Conservation (phyloP, 495 filamentous ascomycete species). For the Immersiella caudata region DNA sequence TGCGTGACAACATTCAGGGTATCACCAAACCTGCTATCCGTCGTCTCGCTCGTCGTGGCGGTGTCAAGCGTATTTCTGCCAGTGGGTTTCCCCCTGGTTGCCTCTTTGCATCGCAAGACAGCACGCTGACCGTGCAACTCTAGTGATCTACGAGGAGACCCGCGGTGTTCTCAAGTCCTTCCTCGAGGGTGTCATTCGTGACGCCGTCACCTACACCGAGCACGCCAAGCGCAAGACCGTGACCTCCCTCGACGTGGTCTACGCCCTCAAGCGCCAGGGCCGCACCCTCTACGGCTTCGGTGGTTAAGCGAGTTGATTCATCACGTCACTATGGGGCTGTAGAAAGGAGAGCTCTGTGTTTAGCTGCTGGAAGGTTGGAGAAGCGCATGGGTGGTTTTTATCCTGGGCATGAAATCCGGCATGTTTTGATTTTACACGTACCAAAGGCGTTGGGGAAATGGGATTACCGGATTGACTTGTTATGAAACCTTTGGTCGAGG, state of each 20-base stretch:
- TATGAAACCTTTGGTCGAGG: slow-evolving; percentile 21
- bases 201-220: slow-evolving; percentile 97
- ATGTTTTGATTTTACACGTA: slow-evolving; percentile 11
- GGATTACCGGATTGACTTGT: slow-evolving; percentile 12
- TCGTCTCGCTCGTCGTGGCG: slow-evolving; percentile 98
- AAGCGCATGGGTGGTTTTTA: background rate
- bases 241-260: slow-evolving; percentile 93
- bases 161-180: slow-evolving; percentile 99
- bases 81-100: slow-evolving; percentile 56
- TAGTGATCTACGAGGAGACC: slow-evolving; percentile 98
- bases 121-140: slow-evolving; percentile 25
- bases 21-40: slow-evolving; percentile 99
- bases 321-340: background rate
- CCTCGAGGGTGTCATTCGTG: slow-evolving; percentile 99
- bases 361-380: background rate
- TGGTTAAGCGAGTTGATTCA: slow-evolving; percentile 63
- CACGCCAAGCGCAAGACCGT: slow-evolving; percentile 98
- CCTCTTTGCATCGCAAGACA: slow-evolving; percentile 62
- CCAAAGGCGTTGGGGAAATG: slow-evolving; percentile 24
- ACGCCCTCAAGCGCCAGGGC: slow-evolving; percentile 92
- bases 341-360: background rate
- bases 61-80: slow-evolving; percentile 99
- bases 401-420: slow-evolving; percentile 15
- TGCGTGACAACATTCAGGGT: slow-evolving; percentile 99
- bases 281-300: slow-evolving; percentile 98